These are phyloP conservation scores for Pseudocercospora ulei DNA, from an alignment of 2,329 filamentous ascomycete species.

Conservation along the genomic window DNA sequence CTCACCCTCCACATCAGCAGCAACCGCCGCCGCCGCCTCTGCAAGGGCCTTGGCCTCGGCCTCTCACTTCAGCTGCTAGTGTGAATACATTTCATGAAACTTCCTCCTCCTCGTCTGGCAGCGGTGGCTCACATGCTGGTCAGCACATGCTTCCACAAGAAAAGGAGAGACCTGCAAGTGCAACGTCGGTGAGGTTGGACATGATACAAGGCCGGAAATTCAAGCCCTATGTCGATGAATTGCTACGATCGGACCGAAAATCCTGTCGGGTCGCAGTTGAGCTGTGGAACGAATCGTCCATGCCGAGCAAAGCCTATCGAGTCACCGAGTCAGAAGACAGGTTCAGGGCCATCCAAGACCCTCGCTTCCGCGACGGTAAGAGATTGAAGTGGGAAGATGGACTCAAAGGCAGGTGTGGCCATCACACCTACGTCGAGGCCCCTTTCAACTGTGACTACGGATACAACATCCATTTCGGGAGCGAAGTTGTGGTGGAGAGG, in stretches of 20 bases:
- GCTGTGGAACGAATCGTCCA: conserved; percentile 61
- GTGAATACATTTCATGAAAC: conserved; percentile 23
- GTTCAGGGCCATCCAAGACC: conserved; percentile 62
- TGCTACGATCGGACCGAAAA: conserved; percentile 73
- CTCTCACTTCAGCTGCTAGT: conserved; percentile 11
- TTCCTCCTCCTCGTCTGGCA: conserved; percentile 38
- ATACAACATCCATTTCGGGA: conserved; percentile 83
- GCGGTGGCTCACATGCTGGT: conserved; percentile 30
- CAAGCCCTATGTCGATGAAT: conserved; percentile 60
- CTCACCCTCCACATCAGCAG: conserved; percentile 12
- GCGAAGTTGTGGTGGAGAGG: conserved; percentile 71
- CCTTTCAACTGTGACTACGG: conserved; percentile 93
- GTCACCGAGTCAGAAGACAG: conserved; percentile 57
- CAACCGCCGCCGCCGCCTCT: conserved; percentile 9
- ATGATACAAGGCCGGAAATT: conserved; percentile 78
- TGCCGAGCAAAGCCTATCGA: conserved; percentile 45
- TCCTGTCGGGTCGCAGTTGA: conserved; percentile 71
- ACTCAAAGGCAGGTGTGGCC: conserved; percentile 54
- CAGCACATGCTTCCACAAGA: conserved; percentile 5
- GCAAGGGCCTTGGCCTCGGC: conserved; percentile 11
- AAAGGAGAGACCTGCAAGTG: not conserved
- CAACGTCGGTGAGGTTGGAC: conserved; percentile 64
- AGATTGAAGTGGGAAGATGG: conserved; percentile 14
- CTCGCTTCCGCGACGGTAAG: conserved; percentile 39
- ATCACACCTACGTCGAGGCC: conserved; percentile 67